phyloP scores from a whole-genome alignment of 441 rosid species.

The Pelargonium myrrhifolium region DNA sequence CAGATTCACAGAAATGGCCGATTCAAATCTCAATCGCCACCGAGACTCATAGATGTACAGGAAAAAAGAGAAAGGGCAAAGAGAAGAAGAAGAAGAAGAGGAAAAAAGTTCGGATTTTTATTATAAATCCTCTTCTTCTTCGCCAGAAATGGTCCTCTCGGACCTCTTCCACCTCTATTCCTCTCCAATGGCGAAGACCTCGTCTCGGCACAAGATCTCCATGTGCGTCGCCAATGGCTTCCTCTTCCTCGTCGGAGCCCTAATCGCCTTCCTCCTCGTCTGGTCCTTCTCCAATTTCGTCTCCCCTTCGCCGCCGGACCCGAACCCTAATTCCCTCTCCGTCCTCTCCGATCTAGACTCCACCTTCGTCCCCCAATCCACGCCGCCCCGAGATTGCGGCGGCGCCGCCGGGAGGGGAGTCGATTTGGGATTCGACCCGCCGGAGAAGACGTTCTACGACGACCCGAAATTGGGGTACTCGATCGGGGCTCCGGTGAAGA shows the following conservation, averaged over 20 bases:
- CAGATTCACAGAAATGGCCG: background rate
- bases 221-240: constrained; percentile 34
- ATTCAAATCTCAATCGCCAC: no score
- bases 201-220: constrained; percentile 23
- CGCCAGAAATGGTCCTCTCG: background rate
- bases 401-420: constrained; percentile 19
- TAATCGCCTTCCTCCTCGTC: constrained; percentile 41
- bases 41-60: background rate
- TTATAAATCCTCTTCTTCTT: background rate
- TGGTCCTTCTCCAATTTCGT: constrained; percentile 46
- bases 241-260: constrained; percentile 43
- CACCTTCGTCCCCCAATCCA: background rate
- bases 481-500: constrained; percentile 43
- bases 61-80: background rate
- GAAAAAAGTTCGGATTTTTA: background rate
- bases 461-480: constrained; percentile 55
- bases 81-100: background rate
- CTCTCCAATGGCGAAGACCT: constrained; percentile 47
- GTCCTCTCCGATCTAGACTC: constrained; percentile 8
- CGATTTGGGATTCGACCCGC: constrained; percentile 42
- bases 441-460: constrained; percentile 52
- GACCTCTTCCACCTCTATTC: constrained; percentile 16
- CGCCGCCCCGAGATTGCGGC: background rate
- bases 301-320: constrained; percentile 11
- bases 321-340: constrained; percentile 5